phyloP scores from a whole-genome alignment of 78 protist species.

The Dictyostelium capitatum region DNA sequence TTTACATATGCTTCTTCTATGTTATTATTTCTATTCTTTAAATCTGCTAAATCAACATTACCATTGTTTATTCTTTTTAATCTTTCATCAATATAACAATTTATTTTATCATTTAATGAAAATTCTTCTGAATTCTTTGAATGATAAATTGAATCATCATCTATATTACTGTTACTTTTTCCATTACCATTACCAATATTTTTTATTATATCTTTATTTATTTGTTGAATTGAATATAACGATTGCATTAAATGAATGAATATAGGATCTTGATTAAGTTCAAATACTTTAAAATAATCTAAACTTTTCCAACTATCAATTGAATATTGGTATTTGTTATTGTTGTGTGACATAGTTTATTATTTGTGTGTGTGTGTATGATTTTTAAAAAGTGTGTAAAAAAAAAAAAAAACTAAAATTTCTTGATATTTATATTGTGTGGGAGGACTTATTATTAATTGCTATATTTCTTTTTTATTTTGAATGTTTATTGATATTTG shows the following conservation, averaged over 20 bases:
- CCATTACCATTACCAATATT: not conserved
- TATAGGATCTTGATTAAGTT: slow-evolving; percentile 5
- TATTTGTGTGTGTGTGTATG: no score
- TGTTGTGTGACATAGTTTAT: not conserved
- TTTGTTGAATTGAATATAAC: not conserved
- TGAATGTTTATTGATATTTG: not conserved
- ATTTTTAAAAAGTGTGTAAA: no score
- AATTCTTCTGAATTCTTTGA: slow-evolving; percentile 35
- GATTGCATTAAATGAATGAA: slow-evolving; percentile 2
- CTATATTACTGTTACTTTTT: not conserved
- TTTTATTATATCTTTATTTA: slow-evolving; percentile 6
- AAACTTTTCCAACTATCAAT: slow-evolving; percentile 21
- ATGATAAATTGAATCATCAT: not conserved
- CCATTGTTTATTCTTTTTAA: not conserved
- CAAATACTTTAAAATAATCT: slow-evolving; percentile 8
- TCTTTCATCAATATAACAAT: slow-evolving; percentile 19
- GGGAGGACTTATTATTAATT: not conserved
- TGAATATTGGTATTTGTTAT: not conserved
- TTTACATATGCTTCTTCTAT: slow-evolving; percentile 35
- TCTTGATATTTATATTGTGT: not conserved
- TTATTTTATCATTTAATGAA: slow-evolving; percentile 43
- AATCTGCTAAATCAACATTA: not conserved
- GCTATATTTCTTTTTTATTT: not conserved
- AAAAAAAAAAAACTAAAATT: no score
- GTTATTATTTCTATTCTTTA: not conserved